Evolutionary conservation across 108 stramenopile genomes (phyloP), one percentile per base, ranked within the genome.

Genomic region (Seminavis robusta): DNA sequence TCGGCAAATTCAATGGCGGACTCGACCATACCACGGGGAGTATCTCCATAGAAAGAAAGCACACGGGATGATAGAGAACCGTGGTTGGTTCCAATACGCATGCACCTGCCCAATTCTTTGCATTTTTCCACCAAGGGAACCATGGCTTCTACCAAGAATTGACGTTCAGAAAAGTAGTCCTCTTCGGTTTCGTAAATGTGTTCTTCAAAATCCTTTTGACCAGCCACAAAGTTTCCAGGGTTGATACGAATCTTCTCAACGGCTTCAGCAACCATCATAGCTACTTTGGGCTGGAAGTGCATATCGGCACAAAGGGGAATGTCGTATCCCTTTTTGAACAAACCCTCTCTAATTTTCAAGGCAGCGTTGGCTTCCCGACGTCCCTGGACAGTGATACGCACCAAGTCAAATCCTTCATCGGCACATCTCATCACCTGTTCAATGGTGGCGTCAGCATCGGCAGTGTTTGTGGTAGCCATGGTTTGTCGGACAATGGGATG

Each of bases 51-150:
- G 59, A 85, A 96, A 4, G 84, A 86, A 57, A 96, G 59, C 19
- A 94, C 88, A 54, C 95, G 88, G 25, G 88, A 85, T 15, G 86
- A 88, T 30, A 96, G 59, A 20, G 85, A 89, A 7, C 95, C 97
- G 66, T 97, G 97, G 70, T 97, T 97, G 63, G 97, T 97, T 19
- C 97, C 97, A 68, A 97, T 96, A 38, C 97, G 84, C 94, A 97
- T 95, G 51, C 92, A 93, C 9, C 97, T 80, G 32, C 83, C 75
- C 43, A 96, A 72, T 7, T 93, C 86, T 68, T 84, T 90, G 74
- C 94, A 95, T 61, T 92, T 95, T 65, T 92, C 79, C 8, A 97
- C 94, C 33, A 97, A 61, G n/a, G 90, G 94, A 30, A 84, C 37
- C 77, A 94, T 82, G 46, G 87, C 85, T 45, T 91, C 87, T 23